Conservation (phyloP, 257 asterid genomes). For the Solanum commersonii region DNA sequence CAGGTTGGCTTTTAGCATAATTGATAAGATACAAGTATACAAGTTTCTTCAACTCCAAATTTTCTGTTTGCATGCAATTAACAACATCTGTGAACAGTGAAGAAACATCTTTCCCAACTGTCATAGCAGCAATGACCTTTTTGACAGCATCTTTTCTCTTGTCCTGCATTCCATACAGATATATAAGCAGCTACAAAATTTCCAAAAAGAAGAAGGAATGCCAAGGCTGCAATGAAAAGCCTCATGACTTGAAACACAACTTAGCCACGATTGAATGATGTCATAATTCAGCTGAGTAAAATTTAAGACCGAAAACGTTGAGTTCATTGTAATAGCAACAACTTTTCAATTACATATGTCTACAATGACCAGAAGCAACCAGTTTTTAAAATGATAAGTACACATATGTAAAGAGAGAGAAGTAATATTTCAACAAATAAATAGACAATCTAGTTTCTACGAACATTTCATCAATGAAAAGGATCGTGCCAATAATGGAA, state of each 20-base stretch:
- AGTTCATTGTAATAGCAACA: neutral
- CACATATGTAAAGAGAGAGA: neutral
- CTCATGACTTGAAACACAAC: neutral
- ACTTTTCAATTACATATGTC: neutral
- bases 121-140: slow-evolving; percentile 99
- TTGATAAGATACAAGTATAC: slow-evolving; percentile 95
- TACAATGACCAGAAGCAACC: neutral
- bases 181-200: neutral
- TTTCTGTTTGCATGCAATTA: slow-evolving; percentile 98
- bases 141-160: slow-evolving; percentile 99
- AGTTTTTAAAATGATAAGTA: neutral
- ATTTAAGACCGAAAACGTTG: neutral
- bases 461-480: neutral
- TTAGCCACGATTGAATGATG: neutral
- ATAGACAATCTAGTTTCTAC: neutral
- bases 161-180: slow-evolving; percentile 42
- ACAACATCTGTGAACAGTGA: slow-evolving; percentile 98
- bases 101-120: slow-evolving; percentile 98
- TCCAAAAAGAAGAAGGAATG: neutral
- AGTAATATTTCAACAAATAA: neutral
- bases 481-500: neutral
- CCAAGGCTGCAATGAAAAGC: neutral
- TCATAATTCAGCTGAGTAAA: neutral
- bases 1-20: slow-evolving; percentile 99
- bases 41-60: slow-evolving; percentile 95